Percentiles rank a stretch among this genome's conserved stretches.
Evolutionary conservation across 1,284 basidiomycete genomes (phyloP).

Genomic region (Ceratobasidium sp.): DNA sequence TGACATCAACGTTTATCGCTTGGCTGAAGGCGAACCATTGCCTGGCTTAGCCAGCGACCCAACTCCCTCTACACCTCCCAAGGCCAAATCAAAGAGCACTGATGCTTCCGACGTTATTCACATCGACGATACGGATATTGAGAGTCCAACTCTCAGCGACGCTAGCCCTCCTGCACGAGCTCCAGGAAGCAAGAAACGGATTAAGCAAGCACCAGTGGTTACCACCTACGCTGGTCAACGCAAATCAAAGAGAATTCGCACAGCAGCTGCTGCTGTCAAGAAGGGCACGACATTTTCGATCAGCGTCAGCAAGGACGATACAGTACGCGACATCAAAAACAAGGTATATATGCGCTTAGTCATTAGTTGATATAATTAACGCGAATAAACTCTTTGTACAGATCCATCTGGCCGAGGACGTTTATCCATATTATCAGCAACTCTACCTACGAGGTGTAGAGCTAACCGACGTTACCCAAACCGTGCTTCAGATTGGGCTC

Average conservation of each 20-base stretch:
- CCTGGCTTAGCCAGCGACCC: conserved; percentile 4
- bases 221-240: conserved; percentile 15
- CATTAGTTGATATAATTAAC: not conserved
- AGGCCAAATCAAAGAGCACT: not conserved
- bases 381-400: conserved; percentile 43
- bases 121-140: conserved; percentile 22
- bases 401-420: conserved; percentile 68
- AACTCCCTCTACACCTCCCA: not conserved
- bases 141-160: conserved; percentile 10
- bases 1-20: conserved; percentile 23
- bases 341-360: conserved; percentile 58
- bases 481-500: conserved; percentile 69
- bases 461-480: conserved; percentile 69
- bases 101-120: conserved; percentile 10
- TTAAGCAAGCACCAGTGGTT: not conserved
- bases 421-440: conserved; percentile 78
- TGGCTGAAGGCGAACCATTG: conserved; percentile 28
- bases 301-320: conserved; percentile 68
- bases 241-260: conserved; percentile 34
- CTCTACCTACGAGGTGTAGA: conserved; percentile 71
- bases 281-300: conserved; percentile 51
- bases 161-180: conserved; percentile 36
- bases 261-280: conserved; percentile 11
- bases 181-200: conserved; percentile 28
- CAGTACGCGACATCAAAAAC: conserved; percentile 79